Percentiles rank a stretch among this genome's conserved stretches.
Evolutionary conservation across 2,329 filamentous ascomycete species (phyloP).

Genomic region (Pseudopithomyces chartarum): DNA sequence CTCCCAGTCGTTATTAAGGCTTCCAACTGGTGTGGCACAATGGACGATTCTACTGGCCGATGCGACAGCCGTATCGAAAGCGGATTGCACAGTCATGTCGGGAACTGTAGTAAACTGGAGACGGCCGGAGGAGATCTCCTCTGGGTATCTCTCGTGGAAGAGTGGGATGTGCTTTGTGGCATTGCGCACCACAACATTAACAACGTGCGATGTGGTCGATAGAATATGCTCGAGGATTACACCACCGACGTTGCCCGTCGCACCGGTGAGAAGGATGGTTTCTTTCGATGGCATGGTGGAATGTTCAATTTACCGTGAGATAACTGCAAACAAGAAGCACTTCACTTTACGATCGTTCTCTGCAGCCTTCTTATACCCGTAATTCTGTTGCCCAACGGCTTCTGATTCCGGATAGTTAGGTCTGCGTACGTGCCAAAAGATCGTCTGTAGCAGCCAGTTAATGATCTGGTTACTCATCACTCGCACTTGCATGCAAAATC

Average conservation of each 20-base stretch:
- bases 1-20: constrained; percentile 4
- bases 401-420: too few species aligned
- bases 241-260: constrained; percentile 25
- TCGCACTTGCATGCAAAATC: too few species aligned
- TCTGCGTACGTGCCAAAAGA: too few species aligned
- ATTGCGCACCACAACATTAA: constrained; percentile 16
- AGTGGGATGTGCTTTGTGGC: not conserved
- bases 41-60: constrained; percentile 19
- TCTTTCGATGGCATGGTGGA: not conserved
- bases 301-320: too few species aligned
- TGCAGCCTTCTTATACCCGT: not conserved
- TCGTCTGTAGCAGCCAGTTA: too few species aligned
- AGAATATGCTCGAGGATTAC: constrained; percentile 23
- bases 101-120: constrained; percentile 21
- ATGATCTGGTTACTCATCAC: too few species aligned
- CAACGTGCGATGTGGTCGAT: constrained; percentile 17
- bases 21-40: constrained; percentile 15
- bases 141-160: constrained; percentile 15
- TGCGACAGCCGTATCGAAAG: constrained; percentile 15
- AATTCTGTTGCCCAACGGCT: too few species aligned
- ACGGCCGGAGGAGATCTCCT: constrained; percentile 11
- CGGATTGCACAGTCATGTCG: constrained; percentile 18
- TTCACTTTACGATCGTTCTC: too few species aligned
- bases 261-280: constrained; percentile 27
- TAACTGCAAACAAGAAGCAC: too few species aligned